Base-by-base conservation (phyloP, 2,329 filamentous ascomycete species). In the Botrytis aclada region DNA sequence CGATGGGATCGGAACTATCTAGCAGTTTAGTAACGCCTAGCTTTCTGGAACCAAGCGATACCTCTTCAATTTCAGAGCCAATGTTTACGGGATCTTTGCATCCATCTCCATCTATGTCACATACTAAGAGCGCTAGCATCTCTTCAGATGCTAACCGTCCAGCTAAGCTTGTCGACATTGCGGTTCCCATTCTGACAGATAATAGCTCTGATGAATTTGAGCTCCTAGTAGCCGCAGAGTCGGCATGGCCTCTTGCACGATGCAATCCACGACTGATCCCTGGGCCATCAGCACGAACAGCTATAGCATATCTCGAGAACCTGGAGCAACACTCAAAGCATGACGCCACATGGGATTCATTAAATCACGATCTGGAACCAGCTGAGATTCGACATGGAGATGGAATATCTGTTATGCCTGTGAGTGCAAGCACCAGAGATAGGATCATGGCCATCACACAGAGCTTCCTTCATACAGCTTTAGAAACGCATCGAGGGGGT, bases 381-480 rank as follows among this genome's bases (percentile, higher is more conserved):
- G 12, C 74, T 29, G 72, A 75, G 29, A 29, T 70, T 37, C 69
- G 74, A 25, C 73, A 73, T 65, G 72, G 74, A 60, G 71, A 73
- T 43, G 67, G 71, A 14, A 73, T 78, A 65, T 82, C 82, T 4
- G 85, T 87, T 3, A 82, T 85, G 8, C 83, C 85, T 5, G 81
- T 87, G 69, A 83, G 80, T 4, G 77, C 83, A 5, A 80, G 85
- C 62, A 90, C 89, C 3, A 85, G 90, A 45, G 91, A 93, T 79
- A 90, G 89, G 79, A 87, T 93, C 77, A 85, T 92, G n/a, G 90
- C 89, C 66, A 92, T 92, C 74, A 92, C 90, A 0, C 90, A 92
- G 79, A 88, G 85, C 60, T 92, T 92, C 79, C 82, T 93, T 14
- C 89, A 92, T 81, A 92, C 91, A 78, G 91, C 91, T 1, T 85